Evolutionary conservation across 2,329 filamentous ascomycete species (phyloP).

Genomic region (Colletotrichum spaethianum): DNA sequence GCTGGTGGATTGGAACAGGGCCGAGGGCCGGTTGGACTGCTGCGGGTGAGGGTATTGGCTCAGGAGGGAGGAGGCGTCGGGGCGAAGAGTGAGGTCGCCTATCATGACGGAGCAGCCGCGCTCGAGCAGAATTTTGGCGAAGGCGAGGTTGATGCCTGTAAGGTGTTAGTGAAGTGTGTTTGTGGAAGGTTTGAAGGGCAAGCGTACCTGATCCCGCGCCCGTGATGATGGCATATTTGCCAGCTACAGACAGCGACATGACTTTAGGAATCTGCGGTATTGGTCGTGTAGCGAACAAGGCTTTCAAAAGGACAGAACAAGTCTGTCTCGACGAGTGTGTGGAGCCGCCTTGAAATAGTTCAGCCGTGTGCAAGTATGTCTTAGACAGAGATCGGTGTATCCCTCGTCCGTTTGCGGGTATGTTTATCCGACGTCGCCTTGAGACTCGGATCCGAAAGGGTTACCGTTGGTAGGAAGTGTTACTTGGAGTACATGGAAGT

Average conservation of each 20-base stretch:
- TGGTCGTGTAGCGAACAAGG: neutral
- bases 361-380: neutral
- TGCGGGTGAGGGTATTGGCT: conserved; percentile 48
- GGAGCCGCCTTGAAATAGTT: conserved; percentile 1
- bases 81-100: conserved; percentile 52
- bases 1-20: conserved; percentile 54
- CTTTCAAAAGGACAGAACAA: neutral
- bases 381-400: neutral
- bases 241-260: conserved; percentile 45
- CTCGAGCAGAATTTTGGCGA: conserved; percentile 51
- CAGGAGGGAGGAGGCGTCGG: conserved; percentile 53
- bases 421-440: neutral
- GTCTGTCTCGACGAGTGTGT: neutral
- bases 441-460: neutral
- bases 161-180: neutral
- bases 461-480: neutral
- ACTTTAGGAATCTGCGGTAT: neutral
- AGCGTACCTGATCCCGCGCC: conserved; percentile 46
- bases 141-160: conserved; percentile 55
- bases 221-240: conserved; percentile 45
- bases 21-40: conserved; percentile 43
- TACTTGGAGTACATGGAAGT: neutral
- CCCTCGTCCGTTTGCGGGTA: neutral
- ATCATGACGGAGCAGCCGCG: conserved; percentile 56
- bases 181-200: neutral